Conservation (phyloP, 371 early-diverging fungal genomes). For the Rhizopus arrhizus region DNA sequence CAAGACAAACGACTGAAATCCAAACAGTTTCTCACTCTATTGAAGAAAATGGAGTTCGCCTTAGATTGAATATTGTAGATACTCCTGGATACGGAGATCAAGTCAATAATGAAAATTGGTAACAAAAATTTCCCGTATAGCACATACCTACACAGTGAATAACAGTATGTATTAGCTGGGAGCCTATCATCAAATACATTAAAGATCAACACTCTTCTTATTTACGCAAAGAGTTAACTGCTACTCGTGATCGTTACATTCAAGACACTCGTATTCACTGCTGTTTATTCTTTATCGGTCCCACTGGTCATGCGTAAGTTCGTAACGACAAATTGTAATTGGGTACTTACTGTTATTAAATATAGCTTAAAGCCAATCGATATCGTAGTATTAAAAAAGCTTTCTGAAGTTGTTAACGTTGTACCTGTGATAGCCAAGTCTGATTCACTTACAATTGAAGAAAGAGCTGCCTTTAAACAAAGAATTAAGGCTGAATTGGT, state of each 20-base stretch:
- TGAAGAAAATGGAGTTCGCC: slow-evolving; percentile 84
- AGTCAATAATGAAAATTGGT: slow-evolving; percentile 90
- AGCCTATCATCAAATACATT: slow-evolving; percentile 88
- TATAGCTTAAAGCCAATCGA: slow-evolving; percentile 76
- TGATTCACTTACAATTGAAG: slow-evolving; percentile 82
- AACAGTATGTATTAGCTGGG: slow-evolving; percentile 62
- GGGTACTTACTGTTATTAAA: neutral
- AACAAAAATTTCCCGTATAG: slow-evolving; percentile 6
- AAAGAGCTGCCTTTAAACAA: slow-evolving; percentile 73
- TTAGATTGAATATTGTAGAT: slow-evolving; percentile 83
- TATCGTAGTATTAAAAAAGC: slow-evolving; percentile 72
- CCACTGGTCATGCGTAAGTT: slow-evolving; percentile 74
- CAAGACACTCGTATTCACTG: slow-evolving; percentile 84
- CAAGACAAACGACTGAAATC: slow-evolving; percentile 85
- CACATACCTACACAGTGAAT: neutral
- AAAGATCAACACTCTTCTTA: slow-evolving; percentile 91
- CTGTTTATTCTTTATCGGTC: slow-evolving; percentile 79
- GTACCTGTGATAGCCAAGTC: slow-evolving; percentile 89
- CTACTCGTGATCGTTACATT: slow-evolving; percentile 82
- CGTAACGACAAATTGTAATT: neutral
- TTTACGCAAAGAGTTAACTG: slow-evolving; percentile 85
- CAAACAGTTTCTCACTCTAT: slow-evolving; percentile 82
- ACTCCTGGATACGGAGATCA: slow-evolving; percentile 82
- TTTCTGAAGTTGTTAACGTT: slow-evolving; percentile 75
- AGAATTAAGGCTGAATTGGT: slow-evolving; percentile 88